Evolutionary conservation across 768 basidiomycete species (phyloP).

Genomic region (Mrakia frigida): DNA sequence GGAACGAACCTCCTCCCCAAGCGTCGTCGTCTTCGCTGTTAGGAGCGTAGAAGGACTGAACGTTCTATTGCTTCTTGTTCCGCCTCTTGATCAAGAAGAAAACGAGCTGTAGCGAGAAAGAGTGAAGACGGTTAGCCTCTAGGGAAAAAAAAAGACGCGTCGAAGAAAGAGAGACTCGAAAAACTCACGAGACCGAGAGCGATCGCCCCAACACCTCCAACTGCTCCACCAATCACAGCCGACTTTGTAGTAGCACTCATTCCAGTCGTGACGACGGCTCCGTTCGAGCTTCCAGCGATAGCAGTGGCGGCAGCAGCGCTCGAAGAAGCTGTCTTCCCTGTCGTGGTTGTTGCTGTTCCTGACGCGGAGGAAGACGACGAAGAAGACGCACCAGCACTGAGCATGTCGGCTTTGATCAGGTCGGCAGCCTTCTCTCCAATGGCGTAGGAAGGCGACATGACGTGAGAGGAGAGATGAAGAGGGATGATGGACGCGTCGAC

Average conservation of each 20-base stretch:
- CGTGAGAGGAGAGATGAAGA: conserved; percentile 41
- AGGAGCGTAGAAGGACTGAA: conserved; percentile 5
- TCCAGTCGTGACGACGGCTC: background rate
- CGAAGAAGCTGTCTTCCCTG: background rate
- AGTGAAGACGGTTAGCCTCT: background rate
- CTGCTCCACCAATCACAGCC: conserved; percentile 10
- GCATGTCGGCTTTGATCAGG: conserved; percentile 49
- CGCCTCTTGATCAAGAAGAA: conserved; percentile 7
- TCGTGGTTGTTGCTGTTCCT: background rate
- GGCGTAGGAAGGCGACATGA: conserved; percentile 43
- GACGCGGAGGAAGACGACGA: background rate
- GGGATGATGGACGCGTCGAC: conserved; percentile 54
- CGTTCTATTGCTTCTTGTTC: background rate
- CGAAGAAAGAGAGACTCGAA: background rate
- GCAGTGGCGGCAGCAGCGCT: background rate
- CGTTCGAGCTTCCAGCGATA: conserved; percentile 3
- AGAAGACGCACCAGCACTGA: background rate
- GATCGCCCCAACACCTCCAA: conserved; percentile 17
- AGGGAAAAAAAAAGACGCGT: background rate
- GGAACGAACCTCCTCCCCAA: conserved; percentile 15
- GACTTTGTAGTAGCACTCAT: conserved; percentile 6
- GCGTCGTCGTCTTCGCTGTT: conserved; percentile 21
- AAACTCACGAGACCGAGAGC: conserved; percentile 15
- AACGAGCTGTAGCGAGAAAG: background rate
- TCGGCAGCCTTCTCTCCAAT: conserved; percentile 53